A percentile compares a stretch with the other conserved stretches of the same genome.
These are phyloP conservation scores for Acorus gramineus DNA, from an alignment of 106 monocot genomes.

Conservation along the genomic window DNA sequence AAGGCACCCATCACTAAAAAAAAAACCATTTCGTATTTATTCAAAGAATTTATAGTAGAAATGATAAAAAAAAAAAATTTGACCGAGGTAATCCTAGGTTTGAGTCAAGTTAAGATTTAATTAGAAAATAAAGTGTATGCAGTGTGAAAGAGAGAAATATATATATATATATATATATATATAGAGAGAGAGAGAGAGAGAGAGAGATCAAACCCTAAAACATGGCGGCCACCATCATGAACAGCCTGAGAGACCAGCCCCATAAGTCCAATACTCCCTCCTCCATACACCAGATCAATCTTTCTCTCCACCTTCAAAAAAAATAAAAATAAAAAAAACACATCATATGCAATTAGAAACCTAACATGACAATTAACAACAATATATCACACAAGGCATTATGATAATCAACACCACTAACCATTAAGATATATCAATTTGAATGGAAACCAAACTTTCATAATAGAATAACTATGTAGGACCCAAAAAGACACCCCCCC, in stretches of 20 bases:
- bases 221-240: conserved; percentile 52
- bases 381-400: too few species aligned
- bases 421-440: background rate
- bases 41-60: too few species aligned
- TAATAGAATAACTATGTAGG: background rate
- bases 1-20: too few species aligned
- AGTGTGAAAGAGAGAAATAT: background rate
- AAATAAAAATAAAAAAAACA: background rate
- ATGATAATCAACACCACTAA: too few species aligned
- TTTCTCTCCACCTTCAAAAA: conserved; percentile 31
- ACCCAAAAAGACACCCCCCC: background rate
- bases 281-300: conserved; percentile 64
- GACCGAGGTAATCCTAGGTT: too few species aligned
- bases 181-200: background rate
- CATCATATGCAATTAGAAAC: background rate
- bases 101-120: too few species aligned
- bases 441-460: background rate
- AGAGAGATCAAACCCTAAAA: conserved; percentile 20
- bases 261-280: conserved; percentile 57
- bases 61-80: too few species aligned
- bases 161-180: background rate
- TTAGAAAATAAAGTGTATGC: too few species aligned
- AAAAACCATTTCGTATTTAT: too few species aligned
- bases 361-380: background rate
- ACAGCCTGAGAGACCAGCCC: conserved; percentile 47